Percentiles rank a stretch among this genome's conserved stretches.
These are phyloP conservation scores for Vinca minor DNA, from an alignment of 257 asterid genomes.

Conservation along the genomic window DNA sequence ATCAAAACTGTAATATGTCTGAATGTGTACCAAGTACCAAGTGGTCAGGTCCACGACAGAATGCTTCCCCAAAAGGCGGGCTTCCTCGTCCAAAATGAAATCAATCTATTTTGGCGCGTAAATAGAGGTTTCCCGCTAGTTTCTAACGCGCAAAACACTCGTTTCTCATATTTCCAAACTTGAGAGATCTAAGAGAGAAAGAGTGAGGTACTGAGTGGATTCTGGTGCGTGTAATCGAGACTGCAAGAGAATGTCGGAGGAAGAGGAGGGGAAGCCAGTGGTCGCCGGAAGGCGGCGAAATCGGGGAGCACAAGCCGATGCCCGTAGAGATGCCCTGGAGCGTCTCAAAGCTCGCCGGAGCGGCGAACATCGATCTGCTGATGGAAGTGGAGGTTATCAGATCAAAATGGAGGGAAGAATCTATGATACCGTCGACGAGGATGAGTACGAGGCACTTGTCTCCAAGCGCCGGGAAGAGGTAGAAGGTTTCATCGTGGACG, in stretches of 20 bases:
- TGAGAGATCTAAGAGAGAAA: conserved; percentile 7
- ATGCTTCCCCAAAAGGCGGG: too few relatives aligned
- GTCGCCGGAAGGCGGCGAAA: conserved; percentile 52
- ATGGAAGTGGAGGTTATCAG: conserved; percentile 45
- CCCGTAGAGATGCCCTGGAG: conserved; percentile 63
- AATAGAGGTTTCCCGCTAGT: too few relatives aligned
- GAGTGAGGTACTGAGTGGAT: not conserved
- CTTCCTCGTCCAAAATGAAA: too few relatives aligned
- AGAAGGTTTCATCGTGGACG: conserved; percentile 73
- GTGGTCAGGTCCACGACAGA: too few relatives aligned
- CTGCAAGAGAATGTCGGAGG: conserved; percentile 52
- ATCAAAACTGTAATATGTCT: too few relatives aligned
- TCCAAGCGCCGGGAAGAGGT: conserved; percentile 76
- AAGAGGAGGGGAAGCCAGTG: conserved; percentile 42
- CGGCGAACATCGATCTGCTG: conserved; percentile 55
- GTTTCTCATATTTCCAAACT: not conserved
- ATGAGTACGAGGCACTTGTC: conserved; percentile 71
- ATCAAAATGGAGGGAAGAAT: conserved; percentile 70
- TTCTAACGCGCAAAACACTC: too few relatives aligned
- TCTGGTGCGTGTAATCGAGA: not conserved
- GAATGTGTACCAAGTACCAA: too few relatives aligned
- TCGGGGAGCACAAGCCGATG: conserved; percentile 41
- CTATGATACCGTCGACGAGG: conserved; percentile 74
- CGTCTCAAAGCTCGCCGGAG: conserved; percentile 57
- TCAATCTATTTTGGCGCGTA: too few relatives aligned